Percentiles rank a stretch among this genome's conserved stretches.
Evolutionary conservation across 192 early-diverging fungal species (phyloP).

Genomic region (Neocallimastix lanati): DNA sequence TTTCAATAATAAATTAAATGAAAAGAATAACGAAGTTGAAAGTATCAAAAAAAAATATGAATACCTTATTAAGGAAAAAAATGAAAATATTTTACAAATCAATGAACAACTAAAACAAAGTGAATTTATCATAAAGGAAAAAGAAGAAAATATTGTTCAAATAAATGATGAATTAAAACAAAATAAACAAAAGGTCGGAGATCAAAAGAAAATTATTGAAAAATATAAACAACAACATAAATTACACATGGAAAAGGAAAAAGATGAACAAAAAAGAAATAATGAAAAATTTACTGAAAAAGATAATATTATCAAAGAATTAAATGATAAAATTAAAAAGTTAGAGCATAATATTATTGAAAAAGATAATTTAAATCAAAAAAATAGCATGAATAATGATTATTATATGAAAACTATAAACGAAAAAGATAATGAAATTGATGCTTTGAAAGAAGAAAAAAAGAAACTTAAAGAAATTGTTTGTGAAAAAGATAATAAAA

Average conservation of each 20-base stretch:
- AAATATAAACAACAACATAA: neutral
- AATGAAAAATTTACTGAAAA: neutral
- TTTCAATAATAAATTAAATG: neutral
- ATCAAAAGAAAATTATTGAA: neutral
- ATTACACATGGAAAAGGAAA: neutral
- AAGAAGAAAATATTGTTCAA: neutral
- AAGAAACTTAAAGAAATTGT: neutral
- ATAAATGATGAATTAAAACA: neutral
- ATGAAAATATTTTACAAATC: neutral
- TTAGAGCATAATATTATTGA: neutral
- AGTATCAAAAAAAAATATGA: neutral
- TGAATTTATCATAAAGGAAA: neutral
- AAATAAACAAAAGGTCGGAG: neutral
- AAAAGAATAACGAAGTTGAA: neutral
- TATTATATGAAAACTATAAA: neutral
- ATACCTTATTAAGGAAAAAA: neutral
- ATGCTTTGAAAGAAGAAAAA: neutral
- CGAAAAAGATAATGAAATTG: neutral
- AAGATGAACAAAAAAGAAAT: neutral
- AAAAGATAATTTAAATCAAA: neutral
- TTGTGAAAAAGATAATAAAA: neutral
- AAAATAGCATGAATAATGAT: neutral
- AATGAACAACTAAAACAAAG: neutral
- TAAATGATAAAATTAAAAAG: neutral
- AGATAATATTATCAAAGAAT: neutral